Evolutionary conservation across 768 basidiomycete species (phyloP).

Genomic region (Suillus brevipes): DNA sequence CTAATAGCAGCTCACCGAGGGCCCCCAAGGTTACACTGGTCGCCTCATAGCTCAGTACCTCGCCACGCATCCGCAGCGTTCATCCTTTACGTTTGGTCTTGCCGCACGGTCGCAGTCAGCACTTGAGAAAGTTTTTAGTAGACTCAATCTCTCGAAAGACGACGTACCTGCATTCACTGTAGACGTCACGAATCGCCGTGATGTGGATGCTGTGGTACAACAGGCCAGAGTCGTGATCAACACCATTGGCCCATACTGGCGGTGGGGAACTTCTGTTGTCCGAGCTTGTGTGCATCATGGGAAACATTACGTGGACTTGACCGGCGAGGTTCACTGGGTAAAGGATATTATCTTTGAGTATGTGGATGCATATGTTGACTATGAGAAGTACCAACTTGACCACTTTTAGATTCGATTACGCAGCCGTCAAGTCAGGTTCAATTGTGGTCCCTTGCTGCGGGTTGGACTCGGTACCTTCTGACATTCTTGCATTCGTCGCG

Average conservation of each 20-base stretch:
- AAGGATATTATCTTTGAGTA: conserved; percentile 59
- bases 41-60: conserved; percentile 70
- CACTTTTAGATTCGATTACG: conserved; percentile 60
- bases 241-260: conserved; percentile 73
- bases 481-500: conserved; percentile 66
- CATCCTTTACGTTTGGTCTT: conserved; percentile 63
- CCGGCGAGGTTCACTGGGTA: conserved; percentile 72
- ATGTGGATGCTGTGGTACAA: conserved; percentile 59
- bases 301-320: conserved; percentile 84
- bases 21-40: conserved; percentile 61
- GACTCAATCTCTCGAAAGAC: conserved; percentile 39
- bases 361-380: conserved; percentile 24
- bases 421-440: conserved; percentile 66
- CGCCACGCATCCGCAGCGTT: conserved; percentile 55
- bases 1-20: not conserved
- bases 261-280: conserved; percentile 73
- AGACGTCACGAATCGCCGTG: conserved; percentile 55
- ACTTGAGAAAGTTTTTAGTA: conserved; percentile 51
- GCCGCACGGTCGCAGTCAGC: conserved; percentile 69
- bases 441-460: conserved; percentile 81
- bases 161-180: conserved; percentile 50
- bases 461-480: conserved; percentile 77
- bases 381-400: conserved; percentile 16
- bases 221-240: conserved; percentile 70
- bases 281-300: conserved; percentile 75